Percentiles rank a stretch among this genome's conserved stretches.
Conservation (phyloP, 345 rosid genomes). For the Schrenkiella parvula region DNA sequence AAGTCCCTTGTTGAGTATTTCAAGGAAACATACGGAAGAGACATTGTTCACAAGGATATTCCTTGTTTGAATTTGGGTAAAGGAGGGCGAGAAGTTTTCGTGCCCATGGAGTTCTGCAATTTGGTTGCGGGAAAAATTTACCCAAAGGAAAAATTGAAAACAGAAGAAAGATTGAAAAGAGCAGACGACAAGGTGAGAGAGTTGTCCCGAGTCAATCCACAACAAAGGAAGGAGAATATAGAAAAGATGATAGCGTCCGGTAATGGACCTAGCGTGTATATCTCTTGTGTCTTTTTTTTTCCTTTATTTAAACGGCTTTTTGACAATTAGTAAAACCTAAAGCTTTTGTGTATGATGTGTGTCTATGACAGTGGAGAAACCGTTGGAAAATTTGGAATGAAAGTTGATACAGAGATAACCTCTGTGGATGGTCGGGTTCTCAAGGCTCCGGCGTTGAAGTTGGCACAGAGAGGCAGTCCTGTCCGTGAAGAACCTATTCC, state of each 20-base stretch:
- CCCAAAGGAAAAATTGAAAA: constrained; percentile 66
- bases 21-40: constrained; percentile 43
- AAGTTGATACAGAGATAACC: constrained; percentile 63
- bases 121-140: constrained; percentile 76
- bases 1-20: constrained; percentile 55
- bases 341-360: not conserved
- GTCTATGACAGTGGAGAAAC: constrained; percentile 50
- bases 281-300: not conserved
- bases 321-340: not conserved
- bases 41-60: constrained; percentile 44
- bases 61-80: constrained; percentile 77
- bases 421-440: constrained; percentile 66
- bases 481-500: constrained; percentile 44
- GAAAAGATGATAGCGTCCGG: constrained; percentile 39
- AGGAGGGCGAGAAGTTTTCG: constrained; percentile 41
- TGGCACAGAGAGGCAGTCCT: constrained; percentile 40
- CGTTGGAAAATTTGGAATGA: constrained; percentile 55
- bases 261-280: constrained; percentile 79
- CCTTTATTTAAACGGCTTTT: not conserved
- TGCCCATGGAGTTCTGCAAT: constrained; percentile 82
- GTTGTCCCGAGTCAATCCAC: constrained; percentile 49
- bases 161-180: no score
- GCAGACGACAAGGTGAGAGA: constrained; percentile 41
- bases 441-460: constrained; percentile 62
- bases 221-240: constrained; percentile 42